Base-by-base conservation (phyloP, 192 early-diverging fungal species). In the Coemansia sp. region DNA sequence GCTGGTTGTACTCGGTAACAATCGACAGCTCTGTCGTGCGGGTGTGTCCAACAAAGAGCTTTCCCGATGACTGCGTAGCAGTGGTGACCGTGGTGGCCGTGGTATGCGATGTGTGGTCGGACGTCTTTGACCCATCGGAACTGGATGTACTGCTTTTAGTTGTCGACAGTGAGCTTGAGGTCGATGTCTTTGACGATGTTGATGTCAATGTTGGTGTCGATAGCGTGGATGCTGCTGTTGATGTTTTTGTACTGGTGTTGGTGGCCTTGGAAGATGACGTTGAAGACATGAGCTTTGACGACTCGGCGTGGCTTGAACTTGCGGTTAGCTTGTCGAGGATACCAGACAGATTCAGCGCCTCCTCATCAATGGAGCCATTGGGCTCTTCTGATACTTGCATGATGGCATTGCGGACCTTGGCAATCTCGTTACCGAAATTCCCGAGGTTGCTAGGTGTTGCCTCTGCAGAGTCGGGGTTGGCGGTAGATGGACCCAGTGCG, bases 21-120 rank as follows among this genome's bases (percentile, higher is more conserved):
- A 74, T 74, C 4, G 66, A 35, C 15, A 74, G 30, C 58, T 74
- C 72, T 2, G 58, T 26, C 13, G 70, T 66, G 30, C 64, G 58
- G 4, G 66, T 74, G 28, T 74, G 72, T 16, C 66, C 55, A 15
- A 63, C 42, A 18, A 33, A 51, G 34, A 31, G 55, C 8, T 51
- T 51, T 51, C 20, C 48, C 23, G 25, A 26, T 23, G 29, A 16
- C 13, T 26, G 20, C 7, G 53, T 21, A 39, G 55, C 12, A 15
- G 64, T 29, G n/a, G 26, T 58, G n/a, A n/a, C n/a, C n/a, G n/a
- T n/a, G n/a, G n/a, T n/a, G n/a, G n/a, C n/a, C n/a, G n/a, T n/a
- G 20, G 55, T 26, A 16, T 20, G 23, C 62, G 12, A 34, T 6
- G 18, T 42, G 15, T 37, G 10, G 20, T 28, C 20, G 25, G 26